Evolutionary conservation across 1,284 basidiomycete species (phyloP).

Genomic region (Takashimella koratensis): DNA sequence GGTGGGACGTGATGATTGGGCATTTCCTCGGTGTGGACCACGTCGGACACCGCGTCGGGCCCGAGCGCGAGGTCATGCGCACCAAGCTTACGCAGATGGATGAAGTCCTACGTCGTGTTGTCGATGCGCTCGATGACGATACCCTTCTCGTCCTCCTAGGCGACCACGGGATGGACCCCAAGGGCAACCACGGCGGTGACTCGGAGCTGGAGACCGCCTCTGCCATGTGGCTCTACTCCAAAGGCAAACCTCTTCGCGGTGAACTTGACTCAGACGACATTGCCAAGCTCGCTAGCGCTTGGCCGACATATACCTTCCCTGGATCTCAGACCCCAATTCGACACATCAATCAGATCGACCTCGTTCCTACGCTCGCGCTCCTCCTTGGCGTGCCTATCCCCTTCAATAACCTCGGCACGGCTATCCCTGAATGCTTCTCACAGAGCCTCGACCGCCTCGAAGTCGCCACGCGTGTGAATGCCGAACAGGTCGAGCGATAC

Average conservation of each 20-base stretch:
- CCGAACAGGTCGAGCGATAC: constrained; percentile 72
- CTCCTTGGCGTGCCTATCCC: constrained; percentile 90
- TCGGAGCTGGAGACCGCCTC: constrained; percentile 78
- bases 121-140: constrained; percentile 64
- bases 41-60: constrained; percentile 89
- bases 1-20: constrained; percentile 81
- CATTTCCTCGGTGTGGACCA: constrained; percentile 98
- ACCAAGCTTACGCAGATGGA: constrained; percentile 85
- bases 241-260: constrained; percentile 51
- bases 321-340: constrained; percentile 59
- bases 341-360: constrained; percentile 85
- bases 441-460: constrained; percentile 51
- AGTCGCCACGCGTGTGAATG: constrained; percentile 68
- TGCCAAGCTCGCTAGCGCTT: constrained; percentile 40
- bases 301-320: constrained; percentile 61
- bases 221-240: constrained; percentile 89
- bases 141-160: constrained; percentile 89
- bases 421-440: constrained; percentile 85
- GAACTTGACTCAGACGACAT: constrained; percentile 24
- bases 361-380: constrained; percentile 86
- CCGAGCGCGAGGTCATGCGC: constrained; percentile 81
- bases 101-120: constrained; percentile 66
- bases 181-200: constrained; percentile 95
- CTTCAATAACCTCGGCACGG: constrained; percentile 86
- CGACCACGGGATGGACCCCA: constrained; percentile 95